Base-by-base conservation (phyloP, 116 monocot species). In the Dioscorea cayenensis region DNA sequence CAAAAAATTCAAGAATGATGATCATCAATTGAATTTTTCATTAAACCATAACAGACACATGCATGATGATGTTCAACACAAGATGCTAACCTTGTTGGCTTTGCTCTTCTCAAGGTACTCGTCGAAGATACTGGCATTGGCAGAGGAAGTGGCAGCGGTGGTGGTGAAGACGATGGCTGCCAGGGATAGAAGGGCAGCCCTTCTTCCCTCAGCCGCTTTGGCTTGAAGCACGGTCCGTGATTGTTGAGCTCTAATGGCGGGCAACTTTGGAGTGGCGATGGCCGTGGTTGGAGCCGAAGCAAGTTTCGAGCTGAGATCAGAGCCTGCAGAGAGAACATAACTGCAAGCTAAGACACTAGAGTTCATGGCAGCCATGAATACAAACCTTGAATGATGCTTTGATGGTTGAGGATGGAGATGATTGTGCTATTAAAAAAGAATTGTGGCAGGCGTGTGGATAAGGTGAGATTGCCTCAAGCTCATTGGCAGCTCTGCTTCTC, bases 41-140 rank as follows among this genome's bases (percentile, higher is more conserved):
- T 43, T 43, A 43, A 43, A 43, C 8, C 43, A 43, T 43, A 43
- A 12, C 43, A 43, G 11, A 43, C 1, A 43, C 43, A 43, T 43
- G 43, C 43, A 43, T 0, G 43, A 12, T 6, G 43, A 43, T 43
- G 11, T 43, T 43, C 43, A 51, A n/a, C 23, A 55, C 21, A 60
- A 62, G 23, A 6, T 59, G 12, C 70, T 25, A 36, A 95, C 96
- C 90, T 96, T 96, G 86, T 92, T 96, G 49, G 90, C 92, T 66
- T 92, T 89, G 86, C 90, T 92, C 81, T 80, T 96, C 86, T 96
- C 96, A 48, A 96, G 88, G 64, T 92, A 96, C 19, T 90, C 90
- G 2, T 90, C 96, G 17, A 96, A 66, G 82, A 96, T 28, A 22
- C 88, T 74, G 51, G 96, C 90, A 28, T 90, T 83, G 36, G 96